These are phyloP conservation scores for Epichloe scottii DNA, from an alignment of 2,329 filamentous ascomycete species.

Conservation along the genomic window DNA sequence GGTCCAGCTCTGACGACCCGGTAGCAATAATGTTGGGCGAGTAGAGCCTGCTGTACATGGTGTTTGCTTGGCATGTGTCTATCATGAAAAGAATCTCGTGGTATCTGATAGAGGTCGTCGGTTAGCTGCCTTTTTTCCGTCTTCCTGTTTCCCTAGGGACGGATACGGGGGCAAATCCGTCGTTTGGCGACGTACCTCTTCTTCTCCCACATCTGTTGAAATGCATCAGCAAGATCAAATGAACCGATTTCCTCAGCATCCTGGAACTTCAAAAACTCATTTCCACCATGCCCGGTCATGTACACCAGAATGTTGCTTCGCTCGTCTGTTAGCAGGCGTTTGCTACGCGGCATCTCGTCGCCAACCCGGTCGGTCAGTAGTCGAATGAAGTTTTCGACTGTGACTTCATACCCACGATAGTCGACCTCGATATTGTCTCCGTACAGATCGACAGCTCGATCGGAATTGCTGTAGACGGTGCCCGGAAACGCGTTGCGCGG, in stretches of 20 bases:
- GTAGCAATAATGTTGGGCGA: constrained; percentile 97
- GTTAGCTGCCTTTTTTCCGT: neutral
- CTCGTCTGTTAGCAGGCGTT: constrained; percentile 86
- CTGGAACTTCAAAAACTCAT: constrained; percentile 97
- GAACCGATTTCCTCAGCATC: constrained; percentile 95
- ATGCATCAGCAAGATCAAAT: constrained; percentile 91
- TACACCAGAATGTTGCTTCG: constrained; percentile 96
- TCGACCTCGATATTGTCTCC: constrained; percentile 99
- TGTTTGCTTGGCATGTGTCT: constrained; percentile 98
- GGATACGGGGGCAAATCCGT: neutral
- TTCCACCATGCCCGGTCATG: constrained; percentile 97
- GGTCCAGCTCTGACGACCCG: constrained; percentile 88
- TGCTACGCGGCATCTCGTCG: constrained; percentile 88
- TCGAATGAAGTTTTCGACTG: constrained; percentile 96
- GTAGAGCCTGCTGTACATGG: constrained; percentile 98
- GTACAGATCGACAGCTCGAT: constrained; percentile 89
- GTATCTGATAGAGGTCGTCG: constrained; percentile 42
- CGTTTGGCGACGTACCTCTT: constrained; percentile 48
- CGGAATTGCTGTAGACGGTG: constrained; percentile 96
- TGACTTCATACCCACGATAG: constrained; percentile 95
- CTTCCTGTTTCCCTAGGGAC: neutral
- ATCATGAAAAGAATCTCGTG: constrained; percentile 99
- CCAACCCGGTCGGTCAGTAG: constrained; percentile 88
- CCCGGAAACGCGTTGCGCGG: constrained; percentile 95
- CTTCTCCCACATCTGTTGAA: constrained; percentile 99